These are phyloP conservation scores for Cytospora schulzeri DNA, from an alignment of 2,329 filamentous ascomycete species.

Conservation along the genomic window DNA sequence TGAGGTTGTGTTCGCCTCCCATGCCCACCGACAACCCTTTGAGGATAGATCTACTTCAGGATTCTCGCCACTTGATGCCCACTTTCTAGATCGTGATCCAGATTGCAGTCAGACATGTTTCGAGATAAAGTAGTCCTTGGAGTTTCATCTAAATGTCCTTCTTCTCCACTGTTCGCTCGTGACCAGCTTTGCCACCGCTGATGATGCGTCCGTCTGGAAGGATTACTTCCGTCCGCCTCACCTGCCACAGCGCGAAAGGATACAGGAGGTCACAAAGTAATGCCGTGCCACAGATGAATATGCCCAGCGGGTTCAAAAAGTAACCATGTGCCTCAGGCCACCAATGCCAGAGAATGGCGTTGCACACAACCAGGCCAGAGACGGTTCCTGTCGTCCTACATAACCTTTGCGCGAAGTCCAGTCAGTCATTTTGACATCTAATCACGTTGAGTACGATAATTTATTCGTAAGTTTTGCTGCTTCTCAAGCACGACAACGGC, in stretches of 20 bases:
- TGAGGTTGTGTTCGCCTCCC: background rate
- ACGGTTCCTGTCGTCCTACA: conserved; percentile 47
- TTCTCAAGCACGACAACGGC: background rate
- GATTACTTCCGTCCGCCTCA: conserved; percentile 42
- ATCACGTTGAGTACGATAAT: background rate
- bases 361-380: conserved; percentile 43
- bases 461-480: background rate
- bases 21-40: background rate
- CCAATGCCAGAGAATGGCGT: conserved; percentile 48
- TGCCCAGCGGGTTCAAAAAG: conserved; percentile 44
- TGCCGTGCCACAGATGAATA: conserved; percentile 45
- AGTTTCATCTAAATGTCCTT: conserved; percentile 11
- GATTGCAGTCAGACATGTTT: background rate
- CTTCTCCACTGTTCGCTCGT: background rate
- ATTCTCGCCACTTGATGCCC: background rate
- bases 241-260: conserved; percentile 44
- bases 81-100: background rate
- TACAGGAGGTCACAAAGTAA: conserved; percentile 48
- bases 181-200: conserved; percentile 8
- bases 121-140: background rate
- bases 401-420: conserved; percentile 38
- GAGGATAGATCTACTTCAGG: background rate
- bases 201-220: conserved; percentile 43
- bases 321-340: conserved; percentile 56
- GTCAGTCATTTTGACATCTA: conserved; percentile 4